Evolutionary conservation across 225 moss, liverwort and hornwort genomes (phyloP).

Genomic region (Sphagnum contortum): DNA sequence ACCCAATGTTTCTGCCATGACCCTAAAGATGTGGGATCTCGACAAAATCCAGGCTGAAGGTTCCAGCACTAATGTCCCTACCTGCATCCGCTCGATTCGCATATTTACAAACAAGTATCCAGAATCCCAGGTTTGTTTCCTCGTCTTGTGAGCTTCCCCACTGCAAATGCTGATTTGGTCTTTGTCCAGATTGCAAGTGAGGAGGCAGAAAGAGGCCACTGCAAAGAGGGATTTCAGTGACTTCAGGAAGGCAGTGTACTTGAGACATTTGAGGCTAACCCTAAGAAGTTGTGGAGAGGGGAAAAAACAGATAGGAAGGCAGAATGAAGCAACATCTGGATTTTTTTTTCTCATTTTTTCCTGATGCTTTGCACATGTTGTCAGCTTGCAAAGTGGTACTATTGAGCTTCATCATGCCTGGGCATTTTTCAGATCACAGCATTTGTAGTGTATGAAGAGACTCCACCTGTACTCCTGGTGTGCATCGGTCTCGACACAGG

Average conservation of each 20-base stretch:
- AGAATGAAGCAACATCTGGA: no score
- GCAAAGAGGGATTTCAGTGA: no score
- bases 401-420: not conserved
- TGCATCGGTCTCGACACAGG: constrained; percentile 93
- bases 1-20: constrained; percentile 42
- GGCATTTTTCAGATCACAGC: constrained; percentile 60
- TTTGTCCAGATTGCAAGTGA: no score
- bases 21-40: constrained; percentile 97
- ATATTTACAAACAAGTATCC: constrained; percentile 86
- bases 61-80: constrained; percentile 80
- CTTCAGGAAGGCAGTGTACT: no score
- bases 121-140: constrained; percentile 59
- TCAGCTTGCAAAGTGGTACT: no score
- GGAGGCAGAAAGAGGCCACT: no score
- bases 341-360: no score
- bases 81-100: constrained; percentile 70
- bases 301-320: no score
- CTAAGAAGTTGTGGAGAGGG: no score
- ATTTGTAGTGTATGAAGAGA: constrained; percentile 93
- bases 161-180: no score
- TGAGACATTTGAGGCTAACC: no score
- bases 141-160: not conserved
- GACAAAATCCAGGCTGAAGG: constrained; percentile 92
- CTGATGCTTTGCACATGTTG: no score
- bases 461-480: constrained; percentile 82